Base-by-base conservation (phyloP, 495 filamentous ascomycete species). In the Durotheca rogersii region DNA sequence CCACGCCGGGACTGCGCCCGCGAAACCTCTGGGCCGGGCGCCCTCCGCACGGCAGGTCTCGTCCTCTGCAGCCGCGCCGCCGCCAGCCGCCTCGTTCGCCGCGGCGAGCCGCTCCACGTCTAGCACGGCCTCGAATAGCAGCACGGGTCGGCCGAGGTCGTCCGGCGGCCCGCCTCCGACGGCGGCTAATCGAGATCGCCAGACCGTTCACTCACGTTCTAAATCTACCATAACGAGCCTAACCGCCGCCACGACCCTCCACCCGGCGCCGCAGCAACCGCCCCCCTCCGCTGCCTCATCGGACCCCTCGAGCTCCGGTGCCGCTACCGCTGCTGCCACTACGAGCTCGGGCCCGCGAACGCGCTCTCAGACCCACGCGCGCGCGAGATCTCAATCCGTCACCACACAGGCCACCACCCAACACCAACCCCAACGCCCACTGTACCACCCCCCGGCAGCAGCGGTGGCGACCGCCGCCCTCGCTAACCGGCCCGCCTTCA, bases 401-500 rank as follows among this genome's bases (percentile, higher is more conserved):
- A 29, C 47, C 27, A 15, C 48, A 27, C 23, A 27, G 23, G 23
- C 23, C 23, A 4, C 23, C 4, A 4, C 23, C 4, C 23, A 27
- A 27, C 23, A 27, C 4, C 23, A 27, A 27, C 30, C 17, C 41
- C 43, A 51, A 20, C 39, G 6, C 23, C 4, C 23, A 27, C 23
- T 27, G n/a, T n/a, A n/a, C n/a, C n/a, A n/a, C n/a, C n/a, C n/a
- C n/a, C n/a, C n/a, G n/a, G n/a, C n/a, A n/a, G n/a, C n/a, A n/a
- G n/a, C n/a, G n/a, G n/a, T n/a, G n/a, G n/a, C n/a, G 36, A 53
- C 47, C 46, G 58, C 27, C 45, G 56, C 10, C 55, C 69, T 14
- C 68, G 23, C 64, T 20, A 65, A 60, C 11, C 76, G 77, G 30
- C 74, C 82, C 11, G 72, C 77, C 27, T 87, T 88, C 60, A 78